phyloP scores from a whole-genome alignment of 345 rosid genomes.

The Hevea brasiliensis region DNA sequence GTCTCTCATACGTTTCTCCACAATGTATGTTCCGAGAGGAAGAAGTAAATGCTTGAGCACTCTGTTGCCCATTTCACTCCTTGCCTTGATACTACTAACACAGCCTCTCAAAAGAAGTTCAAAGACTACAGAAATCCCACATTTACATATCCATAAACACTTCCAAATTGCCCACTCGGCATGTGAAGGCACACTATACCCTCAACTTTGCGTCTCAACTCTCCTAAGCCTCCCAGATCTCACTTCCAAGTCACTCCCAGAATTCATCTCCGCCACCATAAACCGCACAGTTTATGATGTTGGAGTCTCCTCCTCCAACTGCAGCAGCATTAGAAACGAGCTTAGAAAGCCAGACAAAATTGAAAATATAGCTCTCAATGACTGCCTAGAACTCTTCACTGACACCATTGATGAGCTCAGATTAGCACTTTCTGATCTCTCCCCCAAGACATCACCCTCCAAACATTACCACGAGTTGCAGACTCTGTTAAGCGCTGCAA shows the following conservation, averaged over 20 bases:
- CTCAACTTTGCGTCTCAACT: conserved; percentile 63
- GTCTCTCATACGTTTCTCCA: too few relatives aligned
- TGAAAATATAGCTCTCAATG: conserved; percentile 52
- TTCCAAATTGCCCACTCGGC: conserved; percentile 35
- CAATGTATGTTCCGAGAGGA: conserved; percentile 19
- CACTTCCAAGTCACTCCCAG: conserved; percentile 20
- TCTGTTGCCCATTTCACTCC: conserved; percentile 27
- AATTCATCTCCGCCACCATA: conserved; percentile 47
- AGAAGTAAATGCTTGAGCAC: conserved; percentile 17
- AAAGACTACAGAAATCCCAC: conserved; percentile 21
- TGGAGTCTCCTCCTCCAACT: conserved; percentile 43
- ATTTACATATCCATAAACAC: conserved; percentile 32
- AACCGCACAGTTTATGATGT: conserved; percentile 53
- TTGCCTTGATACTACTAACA: conserved; percentile 15
- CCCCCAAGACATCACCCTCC: conserved; percentile 24
- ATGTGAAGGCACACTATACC: conserved; percentile 57
- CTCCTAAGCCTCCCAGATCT: conserved; percentile 51
- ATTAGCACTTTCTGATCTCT: conserved; percentile 47
- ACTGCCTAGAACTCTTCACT: conserved; percentile 66
- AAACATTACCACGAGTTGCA: conserved; percentile 47
- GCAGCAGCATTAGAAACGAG: conserved; percentile 39
- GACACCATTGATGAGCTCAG: conserved; percentile 48
- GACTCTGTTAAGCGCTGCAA: conserved; percentile 67
- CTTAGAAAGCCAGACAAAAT: conserved; percentile 27
- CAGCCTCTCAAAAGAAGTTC: conserved; percentile 2